These are phyloP conservation scores for Mrakiaceae sp. DNA, from an alignment of 1,284 basidiomycete species.

Conservation along the genomic window DNA sequence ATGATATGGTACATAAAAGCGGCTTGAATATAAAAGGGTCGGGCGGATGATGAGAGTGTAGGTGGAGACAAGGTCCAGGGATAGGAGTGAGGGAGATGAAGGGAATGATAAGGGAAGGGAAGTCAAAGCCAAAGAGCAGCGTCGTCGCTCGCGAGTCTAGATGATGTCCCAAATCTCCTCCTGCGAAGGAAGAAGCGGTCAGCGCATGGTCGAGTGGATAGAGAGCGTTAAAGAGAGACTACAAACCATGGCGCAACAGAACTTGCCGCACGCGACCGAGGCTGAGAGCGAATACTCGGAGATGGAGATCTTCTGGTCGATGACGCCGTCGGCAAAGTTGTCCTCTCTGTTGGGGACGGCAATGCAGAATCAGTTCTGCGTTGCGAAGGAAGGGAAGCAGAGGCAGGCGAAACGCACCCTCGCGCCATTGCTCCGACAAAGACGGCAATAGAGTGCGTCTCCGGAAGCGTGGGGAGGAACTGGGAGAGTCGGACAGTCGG, in stretches of 20 bases:
- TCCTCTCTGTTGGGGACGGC: conserved; percentile 46
- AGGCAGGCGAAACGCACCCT: conserved; percentile 40
- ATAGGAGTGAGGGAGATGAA: too few relatives aligned
- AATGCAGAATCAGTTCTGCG: not conserved
- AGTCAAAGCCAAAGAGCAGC: not conserved
- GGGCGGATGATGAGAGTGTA: too few relatives aligned
- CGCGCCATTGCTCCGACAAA: conserved; percentile 98
- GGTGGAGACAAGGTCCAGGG: too few relatives aligned
- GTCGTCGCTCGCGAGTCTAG: conserved; percentile 25
- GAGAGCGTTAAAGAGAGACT: not conserved
- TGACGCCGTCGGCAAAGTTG: conserved; percentile 92
- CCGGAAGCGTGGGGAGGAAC: conserved; percentile 70
- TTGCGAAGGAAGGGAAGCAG: not conserved
- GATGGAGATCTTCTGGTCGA: conserved; percentile 95
- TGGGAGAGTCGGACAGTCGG: conserved; percentile 68
- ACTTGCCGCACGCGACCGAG: conserved; percentile 84
- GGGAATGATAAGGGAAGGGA: not conserved
- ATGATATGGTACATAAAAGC: too few relatives aligned
- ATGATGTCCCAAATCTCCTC: conserved; percentile 53
- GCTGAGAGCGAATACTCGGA: conserved; percentile 91
- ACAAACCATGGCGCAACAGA: conserved; percentile 51
- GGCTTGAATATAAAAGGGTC: too few relatives aligned
- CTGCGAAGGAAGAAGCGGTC: conserved; percentile 16
- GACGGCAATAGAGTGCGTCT: conserved; percentile 80
- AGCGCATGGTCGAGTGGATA: not conserved